Evolutionary conservation across 441 rosid genomes (phyloP), one percentile per base, ranked within the genome.

Genomic region (Syzygium malaccense): DNA sequence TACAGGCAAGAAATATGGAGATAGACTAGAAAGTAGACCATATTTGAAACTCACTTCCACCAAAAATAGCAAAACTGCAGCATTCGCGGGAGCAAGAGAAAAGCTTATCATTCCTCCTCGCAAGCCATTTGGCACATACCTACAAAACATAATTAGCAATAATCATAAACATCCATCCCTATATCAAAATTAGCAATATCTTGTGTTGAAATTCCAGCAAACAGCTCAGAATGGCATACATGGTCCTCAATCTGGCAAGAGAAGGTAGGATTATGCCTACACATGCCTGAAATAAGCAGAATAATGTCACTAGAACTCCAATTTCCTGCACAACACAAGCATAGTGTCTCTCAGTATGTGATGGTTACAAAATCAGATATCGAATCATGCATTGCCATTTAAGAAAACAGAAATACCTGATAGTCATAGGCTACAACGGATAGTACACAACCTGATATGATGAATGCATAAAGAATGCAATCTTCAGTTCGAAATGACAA

Each of bases 71-170:
- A 97, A 90, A 85, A 95, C 87, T 64, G 95, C 94, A 30, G 95
- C 97, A 93, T 97, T 95, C 64, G 98, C 97, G 88, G 98, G 98
- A 58, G 96, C 96, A 71, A 96, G 93, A 91, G 99, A 97, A 86
- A 97, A 92, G 92, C 96, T 93, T 66, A 98, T 95, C 99, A 96
- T 96, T 91, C 99, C 99, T 90, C 98, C 99, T 91, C 99, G 98
- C 93, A 96, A 90, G 89, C 97, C 97, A 92, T 94, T 95, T 51
- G 98, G 99, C 32, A 98, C 98, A 92, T 96, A 95, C 96, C 99
- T 98, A 88, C 51, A 51, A 88, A 87, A 75, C 56, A 45, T 49
- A 55, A 88, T 56, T 28, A 25, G 23, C 30, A 86, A n/a, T 23
- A 85, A 56, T 49, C 41, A 66, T 28, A 37, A 5, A 49, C 33